These are phyloP conservation scores for Backusella westeae DNA, from an alignment of 192 early-diverging fungal species.

Conservation along the genomic window DNA sequence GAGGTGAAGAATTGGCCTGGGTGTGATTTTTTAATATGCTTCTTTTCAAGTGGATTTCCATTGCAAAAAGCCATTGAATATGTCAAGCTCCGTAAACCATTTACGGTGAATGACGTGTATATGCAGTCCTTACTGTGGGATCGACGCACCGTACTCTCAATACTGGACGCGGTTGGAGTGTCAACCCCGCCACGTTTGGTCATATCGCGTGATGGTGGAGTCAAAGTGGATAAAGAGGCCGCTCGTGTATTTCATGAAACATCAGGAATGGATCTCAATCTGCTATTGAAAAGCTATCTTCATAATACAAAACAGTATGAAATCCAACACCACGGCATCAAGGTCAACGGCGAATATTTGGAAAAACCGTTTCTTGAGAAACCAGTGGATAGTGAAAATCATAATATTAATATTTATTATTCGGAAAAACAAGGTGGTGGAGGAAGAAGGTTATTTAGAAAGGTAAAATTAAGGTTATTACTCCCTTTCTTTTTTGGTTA, in stretches of 20 bases:
- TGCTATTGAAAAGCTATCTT: constrained; percentile 14
- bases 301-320: constrained; percentile 9
- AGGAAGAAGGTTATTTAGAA: constrained; percentile 74
- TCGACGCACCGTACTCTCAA: constrained; percentile 79
- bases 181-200: constrained; percentile 78
- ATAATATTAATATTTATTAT: constrained; percentile 98
- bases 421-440: constrained; percentile 77
- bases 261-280: constrained; percentile 47
- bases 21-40: constrained; percentile 96
- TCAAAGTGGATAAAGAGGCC: constrained; percentile 52
- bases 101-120: constrained; percentile 88
- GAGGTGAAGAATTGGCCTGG: constrained; percentile 86
- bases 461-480: constrained; percentile 39
- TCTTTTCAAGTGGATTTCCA: constrained; percentile 94
- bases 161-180: constrained; percentile 78
- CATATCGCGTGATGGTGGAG: constrained; percentile 69
- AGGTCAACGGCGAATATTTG: constrained; percentile 64
- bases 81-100: constrained; percentile 77
- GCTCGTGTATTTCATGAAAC: constrained; percentile 52
- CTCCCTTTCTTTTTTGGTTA: too few species aligned
- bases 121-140: constrained; percentile 90
- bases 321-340: constrained; percentile 62
- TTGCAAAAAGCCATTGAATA: constrained; percentile 92
- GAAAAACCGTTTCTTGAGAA: constrained; percentile 98
- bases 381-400: constrained; percentile 93